These are phyloP conservation scores for Pseudopyrenochaeta lycopersici DNA, from an alignment of 2,329 filamentous ascomycete species.

Conservation along the genomic window DNA sequence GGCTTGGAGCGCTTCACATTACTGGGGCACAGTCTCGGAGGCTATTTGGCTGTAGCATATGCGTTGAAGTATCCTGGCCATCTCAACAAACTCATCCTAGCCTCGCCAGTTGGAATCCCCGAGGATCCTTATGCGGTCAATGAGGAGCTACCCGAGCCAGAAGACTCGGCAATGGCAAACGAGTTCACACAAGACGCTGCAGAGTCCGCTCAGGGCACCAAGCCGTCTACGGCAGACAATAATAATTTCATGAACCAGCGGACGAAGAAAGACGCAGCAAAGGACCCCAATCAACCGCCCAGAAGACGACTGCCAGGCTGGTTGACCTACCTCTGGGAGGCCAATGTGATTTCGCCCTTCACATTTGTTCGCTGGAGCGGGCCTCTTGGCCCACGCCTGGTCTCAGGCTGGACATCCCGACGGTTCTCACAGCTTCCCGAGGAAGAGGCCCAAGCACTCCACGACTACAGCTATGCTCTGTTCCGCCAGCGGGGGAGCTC, in stretches of 20 bases:
- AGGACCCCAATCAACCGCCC: slow-evolving; percentile 55
- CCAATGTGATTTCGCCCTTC: slow-evolving; percentile 90
- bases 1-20: slow-evolving; percentile 94
- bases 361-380: slow-evolving; percentile 87
- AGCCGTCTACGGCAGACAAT: slow-evolving; percentile 66
- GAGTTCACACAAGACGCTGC: slow-evolving; percentile 83
- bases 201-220: slow-evolving; percentile 74
- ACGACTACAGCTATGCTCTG: slow-evolving; percentile 93
- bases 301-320: slow-evolving; percentile 77
- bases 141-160: slow-evolving; percentile 79
- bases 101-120: slow-evolving; percentile 92
- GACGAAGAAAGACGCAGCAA: slow-evolving; percentile 50
- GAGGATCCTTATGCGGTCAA: slow-evolving; percentile 91
- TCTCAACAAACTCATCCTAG: slow-evolving; percentile 94
- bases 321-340: slow-evolving; percentile 95
- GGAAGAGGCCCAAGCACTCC: slow-evolving; percentile 82
- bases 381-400: slow-evolving; percentile 87
- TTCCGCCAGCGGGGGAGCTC: slow-evolving; percentile 92
- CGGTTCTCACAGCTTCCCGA: slow-evolving; percentile 88
- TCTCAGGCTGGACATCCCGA: slow-evolving; percentile 93
- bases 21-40: slow-evolving; percentile 90
- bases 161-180: slow-evolving; percentile 74
- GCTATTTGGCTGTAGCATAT: slow-evolving; percentile 94
- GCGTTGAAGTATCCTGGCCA: slow-evolving; percentile 95
- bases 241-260: slow-evolving; percentile 65